Conservation (phyloP, 1,139 yeast species). For the Taiozyma sp. region DNA sequence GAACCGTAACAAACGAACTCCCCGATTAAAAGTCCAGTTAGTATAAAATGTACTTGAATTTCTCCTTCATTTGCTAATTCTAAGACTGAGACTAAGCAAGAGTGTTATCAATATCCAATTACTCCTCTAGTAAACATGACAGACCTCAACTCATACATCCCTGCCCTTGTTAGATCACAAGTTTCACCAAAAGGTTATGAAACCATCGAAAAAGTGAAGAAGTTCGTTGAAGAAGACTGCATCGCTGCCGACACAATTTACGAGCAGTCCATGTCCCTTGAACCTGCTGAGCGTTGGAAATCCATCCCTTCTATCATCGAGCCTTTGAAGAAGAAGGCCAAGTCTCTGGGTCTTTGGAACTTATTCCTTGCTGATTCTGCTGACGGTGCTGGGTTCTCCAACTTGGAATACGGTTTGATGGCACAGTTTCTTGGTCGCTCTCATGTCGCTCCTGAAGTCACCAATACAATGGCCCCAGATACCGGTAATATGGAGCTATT, state of each 20-base stretch:
- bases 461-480: constrained; percentile 64
- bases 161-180: constrained; percentile 32
- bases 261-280: constrained; percentile 34
- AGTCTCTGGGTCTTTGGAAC: constrained; percentile 57
- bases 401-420: constrained; percentile 67
- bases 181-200: constrained; percentile 47
- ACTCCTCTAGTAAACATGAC: not conserved
- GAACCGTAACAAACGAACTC: not conserved
- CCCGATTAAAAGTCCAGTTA: not conserved
- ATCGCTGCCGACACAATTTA: constrained; percentile 51
- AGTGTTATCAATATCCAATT: not conserved
- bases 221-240: constrained; percentile 55
- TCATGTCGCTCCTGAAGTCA: constrained; percentile 53
- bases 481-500: constrained; percentile 74
- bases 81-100: too few relatives aligned
- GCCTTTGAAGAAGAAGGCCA: constrained; percentile 49
- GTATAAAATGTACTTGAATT: not conserved
- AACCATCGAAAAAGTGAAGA: constrained; percentile 42
- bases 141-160: constrained; percentile 25
- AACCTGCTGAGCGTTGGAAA: constrained; percentile 44
- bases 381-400: constrained; percentile 61
- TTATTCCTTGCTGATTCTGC: constrained; percentile 51
- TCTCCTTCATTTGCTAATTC: too few relatives aligned
- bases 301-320: constrained; percentile 46
- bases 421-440: constrained; percentile 62